Conservation (phyloP, 2,329 filamentous ascomycete genomes). For the Monosporascus sp. region DNA sequence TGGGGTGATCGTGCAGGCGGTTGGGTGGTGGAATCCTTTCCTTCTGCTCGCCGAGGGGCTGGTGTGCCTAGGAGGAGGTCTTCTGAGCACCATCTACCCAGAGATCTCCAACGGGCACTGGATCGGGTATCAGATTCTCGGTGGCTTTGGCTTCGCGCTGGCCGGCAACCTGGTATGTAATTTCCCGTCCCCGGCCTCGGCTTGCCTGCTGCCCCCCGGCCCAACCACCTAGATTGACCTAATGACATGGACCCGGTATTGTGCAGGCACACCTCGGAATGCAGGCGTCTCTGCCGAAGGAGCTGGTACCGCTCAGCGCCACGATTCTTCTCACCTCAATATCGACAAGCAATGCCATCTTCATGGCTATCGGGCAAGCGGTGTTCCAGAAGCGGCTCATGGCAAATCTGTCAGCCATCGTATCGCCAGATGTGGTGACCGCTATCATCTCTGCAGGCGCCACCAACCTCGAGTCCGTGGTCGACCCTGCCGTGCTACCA, state of each 20-base stretch:
- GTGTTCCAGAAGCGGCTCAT: conserved; percentile 9
- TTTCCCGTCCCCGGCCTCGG: too few species aligned
- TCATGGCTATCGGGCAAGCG: conserved; percentile 11
- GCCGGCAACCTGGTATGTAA: conserved; percentile 7
- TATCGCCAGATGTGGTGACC: conserved; percentile 3
- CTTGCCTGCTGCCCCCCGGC: too few species aligned
- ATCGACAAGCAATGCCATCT: conserved; percentile 14
- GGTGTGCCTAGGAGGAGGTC: conserved; percentile 8
- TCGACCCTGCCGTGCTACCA: neutral
- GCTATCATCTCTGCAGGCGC: conserved; percentile 10
- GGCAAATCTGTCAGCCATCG: conserved; percentile 6
- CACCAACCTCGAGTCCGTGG: conserved; percentile 5
- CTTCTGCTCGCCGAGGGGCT: conserved; percentile 7
- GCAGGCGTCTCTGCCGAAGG: conserved; percentile 13
- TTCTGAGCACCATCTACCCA: conserved; percentile 12
- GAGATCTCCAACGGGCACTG: conserved; percentile 4
- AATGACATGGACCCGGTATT: neutral
- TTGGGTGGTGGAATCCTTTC: conserved; percentile 14
- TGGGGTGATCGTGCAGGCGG: conserved; percentile 1
- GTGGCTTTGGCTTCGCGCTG: conserved; percentile 12
- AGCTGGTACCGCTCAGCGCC: conserved; percentile 13
- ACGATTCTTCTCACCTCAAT: conserved; percentile 9
- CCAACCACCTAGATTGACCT: too few species aligned
- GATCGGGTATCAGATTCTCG: conserved; percentile 17
- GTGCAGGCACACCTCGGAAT: conserved; percentile 11